phyloP scores from a whole-genome alignment of 106 monocot species.

The Dioscorea zingiberensis region DNA sequence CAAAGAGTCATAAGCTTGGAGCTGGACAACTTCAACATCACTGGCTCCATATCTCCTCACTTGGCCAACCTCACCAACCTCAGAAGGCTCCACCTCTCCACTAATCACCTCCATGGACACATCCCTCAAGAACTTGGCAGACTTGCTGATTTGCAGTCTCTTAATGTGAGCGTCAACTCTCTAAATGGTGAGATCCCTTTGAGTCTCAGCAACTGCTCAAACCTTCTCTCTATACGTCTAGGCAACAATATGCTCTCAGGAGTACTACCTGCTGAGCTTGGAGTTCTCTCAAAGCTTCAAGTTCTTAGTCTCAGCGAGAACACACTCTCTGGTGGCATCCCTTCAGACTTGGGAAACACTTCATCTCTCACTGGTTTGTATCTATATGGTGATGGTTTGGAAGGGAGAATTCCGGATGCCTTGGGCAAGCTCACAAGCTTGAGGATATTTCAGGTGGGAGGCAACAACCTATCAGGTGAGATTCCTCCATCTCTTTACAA shows the following conservation, averaged over 20 bases:
- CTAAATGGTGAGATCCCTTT: conserved; percentile 6
- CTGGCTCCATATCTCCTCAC: conserved; percentile 8
- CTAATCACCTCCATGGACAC: conserved; percentile 3
- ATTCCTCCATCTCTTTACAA: conserved; percentile 19
- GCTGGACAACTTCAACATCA: not conserved
- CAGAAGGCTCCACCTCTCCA: not conserved
- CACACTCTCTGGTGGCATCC: conserved; percentile 23
- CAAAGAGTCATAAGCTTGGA: conserved; percentile 2
- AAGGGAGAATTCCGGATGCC: conserved; percentile 1
- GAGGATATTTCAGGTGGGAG: not conserved
- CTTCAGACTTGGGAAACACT: conserved; percentile 11
- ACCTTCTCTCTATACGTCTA: not conserved
- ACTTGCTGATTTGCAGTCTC: not conserved
- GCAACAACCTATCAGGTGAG: conserved; percentile 10
- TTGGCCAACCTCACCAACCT: conserved; percentile 18
- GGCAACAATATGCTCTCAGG: conserved; percentile 8
- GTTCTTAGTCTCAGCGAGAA: conserved; percentile 2
- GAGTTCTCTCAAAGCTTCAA: not conserved
- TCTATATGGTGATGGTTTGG: not conserved
- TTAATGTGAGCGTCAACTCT: conserved; percentile 3
- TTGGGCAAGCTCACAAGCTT: not conserved
- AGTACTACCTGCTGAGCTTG: conserved; percentile 3
- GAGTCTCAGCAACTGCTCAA: conserved; percentile 1
- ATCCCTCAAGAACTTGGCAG: conserved; percentile 13
- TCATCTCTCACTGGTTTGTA: conserved; percentile 4